phyloP scores from a whole-genome alignment of 176 grass and related monocot genomes.

The Carex scoparia region DNA sequence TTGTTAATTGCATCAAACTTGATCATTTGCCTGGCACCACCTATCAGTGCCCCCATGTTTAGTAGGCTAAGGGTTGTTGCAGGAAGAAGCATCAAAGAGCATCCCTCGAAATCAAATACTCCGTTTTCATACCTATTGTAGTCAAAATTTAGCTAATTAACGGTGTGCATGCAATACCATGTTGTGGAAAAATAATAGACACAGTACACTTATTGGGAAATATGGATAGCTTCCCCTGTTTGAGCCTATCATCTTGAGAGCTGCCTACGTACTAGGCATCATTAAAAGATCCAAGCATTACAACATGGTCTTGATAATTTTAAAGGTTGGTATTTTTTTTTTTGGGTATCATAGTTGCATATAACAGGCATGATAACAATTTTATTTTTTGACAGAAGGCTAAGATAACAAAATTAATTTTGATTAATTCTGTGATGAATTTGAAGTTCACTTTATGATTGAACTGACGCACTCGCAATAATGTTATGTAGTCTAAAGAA shows the following conservation, averaged over 20 bases:
- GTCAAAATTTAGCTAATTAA: neutral
- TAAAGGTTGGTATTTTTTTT: neutral
- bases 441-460: no score
- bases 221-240: no score
- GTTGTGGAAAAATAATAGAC: neutral
- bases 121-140: constrained; percentile 29
- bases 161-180: neutral
- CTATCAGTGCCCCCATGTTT: constrained; percentile 28
- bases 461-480: no score
- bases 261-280: no score
- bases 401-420: no score
- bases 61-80: constrained; percentile 50
- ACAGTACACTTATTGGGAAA: neutral
- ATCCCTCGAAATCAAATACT: constrained; percentile 47
- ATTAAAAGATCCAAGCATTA: neutral
- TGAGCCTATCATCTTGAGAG: neutral
- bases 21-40: constrained; percentile 34
- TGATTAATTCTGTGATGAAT: no score
- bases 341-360: neutral
- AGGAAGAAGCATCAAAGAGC: constrained; percentile 45
- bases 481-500: no score
- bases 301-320: no score
- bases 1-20: neutral
- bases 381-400: no score
- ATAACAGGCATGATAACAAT: no score